A percentile compares a stretch with the other conserved stretches of the same genome.
phyloP scores from a whole-genome alignment of 1,139 yeast species.

The Yamadazyma sp. region DNA sequence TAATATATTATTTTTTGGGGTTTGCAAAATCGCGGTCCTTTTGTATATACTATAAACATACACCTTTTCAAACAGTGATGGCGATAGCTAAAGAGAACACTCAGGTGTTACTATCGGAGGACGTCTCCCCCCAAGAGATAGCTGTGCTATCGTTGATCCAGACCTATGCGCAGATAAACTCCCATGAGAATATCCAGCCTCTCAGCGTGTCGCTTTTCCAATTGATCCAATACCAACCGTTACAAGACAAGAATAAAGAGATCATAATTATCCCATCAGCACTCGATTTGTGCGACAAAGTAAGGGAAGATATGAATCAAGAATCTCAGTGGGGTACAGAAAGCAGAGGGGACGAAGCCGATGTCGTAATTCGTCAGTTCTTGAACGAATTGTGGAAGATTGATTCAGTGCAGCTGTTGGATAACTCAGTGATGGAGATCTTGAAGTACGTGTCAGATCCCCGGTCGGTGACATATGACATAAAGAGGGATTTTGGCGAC shows the following conservation, averaged over 20 bases:
- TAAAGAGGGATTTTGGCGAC: conserved; percentile 4
- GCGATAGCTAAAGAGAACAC: conserved; percentile 8
- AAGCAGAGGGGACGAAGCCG: neutral
- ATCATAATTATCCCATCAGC: conserved; percentile 27
- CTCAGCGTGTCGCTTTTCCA: conserved; percentile 17
- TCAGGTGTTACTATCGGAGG: conserved; percentile 26
- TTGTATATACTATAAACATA: conserved; percentile 1
- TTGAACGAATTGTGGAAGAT: conserved; percentile 30
- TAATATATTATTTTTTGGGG: neutral
- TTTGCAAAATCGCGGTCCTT: conserved; percentile 4
- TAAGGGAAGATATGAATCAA: conserved; percentile 10
- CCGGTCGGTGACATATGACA: conserved; percentile 7
- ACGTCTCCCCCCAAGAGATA: conserved; percentile 36
- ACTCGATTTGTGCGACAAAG: conserved; percentile 22
- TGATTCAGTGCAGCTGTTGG: conserved; percentile 36
- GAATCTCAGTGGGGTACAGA: conserved; percentile 4
- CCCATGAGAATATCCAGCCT: conserved; percentile 19
- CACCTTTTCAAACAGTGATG: conserved; percentile 1
- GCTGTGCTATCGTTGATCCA: conserved; percentile 21
- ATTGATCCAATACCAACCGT: conserved; percentile 27
- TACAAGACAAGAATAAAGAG: conserved; percentile 21
- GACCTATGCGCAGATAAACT: conserved; percentile 9
- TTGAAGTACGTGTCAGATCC: conserved; percentile 7
- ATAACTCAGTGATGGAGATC: conserved; percentile 17
- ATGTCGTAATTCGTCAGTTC: conserved; percentile 7